Percentiles rank a stretch among this genome's conserved stretches.
phyloP scores from a whole-genome alignment of 2,329 filamentous ascomycete species.

The Venturia pyrina region DNA sequence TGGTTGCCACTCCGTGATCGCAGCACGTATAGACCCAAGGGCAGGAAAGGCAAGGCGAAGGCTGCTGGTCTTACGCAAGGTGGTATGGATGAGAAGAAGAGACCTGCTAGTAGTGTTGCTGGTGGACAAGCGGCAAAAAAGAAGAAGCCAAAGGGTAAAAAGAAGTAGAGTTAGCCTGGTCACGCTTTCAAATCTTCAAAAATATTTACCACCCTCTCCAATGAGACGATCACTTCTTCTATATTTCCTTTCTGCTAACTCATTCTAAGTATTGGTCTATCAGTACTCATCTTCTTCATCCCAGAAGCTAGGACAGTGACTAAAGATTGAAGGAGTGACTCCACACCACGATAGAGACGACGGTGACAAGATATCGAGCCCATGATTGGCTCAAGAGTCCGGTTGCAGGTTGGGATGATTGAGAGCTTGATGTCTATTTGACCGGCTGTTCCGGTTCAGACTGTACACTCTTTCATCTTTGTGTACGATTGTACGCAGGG shows the following conservation, averaged over 20 bases:
- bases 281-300: no score
- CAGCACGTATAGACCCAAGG: conserved; percentile 80
- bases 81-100: conserved; percentile 8
- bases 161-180: background rate
- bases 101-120: background rate
- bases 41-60: conserved; percentile 83
- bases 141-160: conserved; percentile 12
- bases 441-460: no score
- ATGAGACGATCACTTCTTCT: background rate
- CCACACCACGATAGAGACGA: no score
- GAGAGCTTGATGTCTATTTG: no score
- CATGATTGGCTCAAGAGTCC: no score
- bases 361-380: no score
- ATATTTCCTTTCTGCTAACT: background rate
- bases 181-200: background rate
- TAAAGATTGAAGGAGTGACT: no score
- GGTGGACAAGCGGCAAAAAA: background rate
- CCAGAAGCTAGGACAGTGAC: no score
- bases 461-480: no score
- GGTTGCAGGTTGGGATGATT: no score
- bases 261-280: background rate
- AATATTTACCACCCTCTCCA: background rate
- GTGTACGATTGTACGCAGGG: no score
- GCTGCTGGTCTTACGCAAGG: conserved; percentile 18
- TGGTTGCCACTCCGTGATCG: conserved; percentile 89